Evolutionary conservation across 352 stramenopile genomes (phyloP).

Genomic region (Pythium oligandrum): DNA sequence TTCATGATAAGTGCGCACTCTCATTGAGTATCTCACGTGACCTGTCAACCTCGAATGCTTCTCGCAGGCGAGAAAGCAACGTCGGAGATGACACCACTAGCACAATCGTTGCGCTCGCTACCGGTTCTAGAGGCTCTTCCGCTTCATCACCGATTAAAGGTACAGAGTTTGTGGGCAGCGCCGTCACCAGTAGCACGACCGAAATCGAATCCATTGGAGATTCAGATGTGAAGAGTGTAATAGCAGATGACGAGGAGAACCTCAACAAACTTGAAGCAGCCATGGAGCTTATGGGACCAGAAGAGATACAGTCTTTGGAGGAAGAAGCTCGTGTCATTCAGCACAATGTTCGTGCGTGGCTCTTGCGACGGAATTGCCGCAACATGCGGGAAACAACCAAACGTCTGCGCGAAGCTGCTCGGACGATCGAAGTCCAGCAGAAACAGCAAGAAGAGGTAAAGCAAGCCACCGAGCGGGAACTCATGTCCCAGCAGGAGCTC

Average conservation of each 20-base stretch:
- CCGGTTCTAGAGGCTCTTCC: neutral
- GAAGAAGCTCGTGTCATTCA: constrained; percentile 85
- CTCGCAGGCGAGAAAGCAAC: constrained; percentile 47
- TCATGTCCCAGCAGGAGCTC: constrained; percentile 25
- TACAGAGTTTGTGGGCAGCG: constrained; percentile 8
- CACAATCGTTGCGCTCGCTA: neutral
- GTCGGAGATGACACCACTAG: constrained; percentile 41
- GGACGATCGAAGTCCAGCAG: constrained; percentile 55
- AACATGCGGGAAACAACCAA: constrained; percentile 87
- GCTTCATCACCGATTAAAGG: constrained; percentile 5
- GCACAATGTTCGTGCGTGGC: constrained; percentile 81
- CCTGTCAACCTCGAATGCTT: constrained; percentile 4
- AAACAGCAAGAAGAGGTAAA: constrained; percentile 27
- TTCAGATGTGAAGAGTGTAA: constrained; percentile 79
- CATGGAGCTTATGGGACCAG: constrained; percentile 83
- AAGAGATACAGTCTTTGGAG: constrained; percentile 81
- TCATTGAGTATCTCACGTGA: constrained; percentile 80
- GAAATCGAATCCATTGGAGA: constrained; percentile 47
- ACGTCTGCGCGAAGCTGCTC: constrained; percentile 66
- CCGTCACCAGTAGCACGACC: constrained; percentile 7
- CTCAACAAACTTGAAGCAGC: constrained; percentile 71
- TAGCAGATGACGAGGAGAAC: constrained; percentile 73
- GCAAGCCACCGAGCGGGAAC: constrained; percentile 5
- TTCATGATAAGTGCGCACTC: constrained; percentile 84
- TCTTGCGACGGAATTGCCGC: constrained; percentile 85